Conservation (phyloP, 805 yeast genomes). For the Ogataea ganodermae region DNA sequence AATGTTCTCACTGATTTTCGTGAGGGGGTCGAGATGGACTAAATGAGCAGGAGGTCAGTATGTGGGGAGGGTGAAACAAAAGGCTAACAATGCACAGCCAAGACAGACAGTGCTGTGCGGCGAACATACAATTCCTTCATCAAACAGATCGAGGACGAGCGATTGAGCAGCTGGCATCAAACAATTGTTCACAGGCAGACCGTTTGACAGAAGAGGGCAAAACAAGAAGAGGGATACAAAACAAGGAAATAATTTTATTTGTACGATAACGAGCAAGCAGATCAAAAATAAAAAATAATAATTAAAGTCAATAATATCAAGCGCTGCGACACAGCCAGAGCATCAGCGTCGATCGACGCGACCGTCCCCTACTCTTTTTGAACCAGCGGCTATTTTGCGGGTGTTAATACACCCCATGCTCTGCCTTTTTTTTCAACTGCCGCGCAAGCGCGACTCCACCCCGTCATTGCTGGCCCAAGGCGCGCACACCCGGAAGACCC, state of each 20-base stretch:
- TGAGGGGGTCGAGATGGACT: conserved; percentile 1
- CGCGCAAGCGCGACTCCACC: background rate
- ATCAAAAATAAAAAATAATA: background rate
- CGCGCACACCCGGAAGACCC: background rate
- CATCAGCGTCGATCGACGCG: background rate
- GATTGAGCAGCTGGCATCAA: background rate
- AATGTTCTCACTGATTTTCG: background rate
- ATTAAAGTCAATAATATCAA: no score
- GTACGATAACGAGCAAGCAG: no score
- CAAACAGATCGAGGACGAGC: background rate
- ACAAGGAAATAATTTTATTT: background rate
- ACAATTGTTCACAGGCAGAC: background rate
- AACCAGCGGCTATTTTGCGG: background rate
- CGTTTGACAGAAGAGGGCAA: no score
- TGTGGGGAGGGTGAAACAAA: no score
- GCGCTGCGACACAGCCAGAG: conserved; percentile 1
- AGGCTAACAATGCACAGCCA: no score
- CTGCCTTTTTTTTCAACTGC: background rate
- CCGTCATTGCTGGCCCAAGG: background rate
- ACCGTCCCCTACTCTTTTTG: background rate
- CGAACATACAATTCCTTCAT: conserved; percentile 1
- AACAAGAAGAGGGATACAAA: background rate
- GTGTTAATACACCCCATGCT: background rate
- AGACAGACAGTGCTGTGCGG: background rate
- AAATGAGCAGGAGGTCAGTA: background rate